Base-by-base conservation (phyloP, 345 rosid genomes). In the Arabidopsis suecica region DNA sequence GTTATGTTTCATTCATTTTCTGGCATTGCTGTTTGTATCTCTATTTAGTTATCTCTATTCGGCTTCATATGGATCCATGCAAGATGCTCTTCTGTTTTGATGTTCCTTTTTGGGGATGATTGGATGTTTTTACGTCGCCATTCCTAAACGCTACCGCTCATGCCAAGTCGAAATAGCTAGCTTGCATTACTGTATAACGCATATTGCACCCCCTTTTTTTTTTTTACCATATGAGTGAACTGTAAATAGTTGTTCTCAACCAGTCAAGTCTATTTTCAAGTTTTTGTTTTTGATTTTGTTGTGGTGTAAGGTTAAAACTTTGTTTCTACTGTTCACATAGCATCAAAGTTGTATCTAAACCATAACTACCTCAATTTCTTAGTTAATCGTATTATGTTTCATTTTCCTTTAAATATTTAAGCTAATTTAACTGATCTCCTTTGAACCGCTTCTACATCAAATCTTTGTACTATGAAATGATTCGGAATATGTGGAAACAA, bases 21-120 rank as follows among this genome's bases (percentile, higher is more conserved):
- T 44, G 34, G 34, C 22, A 70, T 22, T 33, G 7, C 57, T 30
- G 18, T 56, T 28, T 68, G 51, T 54, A 54, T 53, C 14, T 23
- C n/a, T 51, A 40, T 7, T 30, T 55, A 16, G 63, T 41, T 40
- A 40, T 69, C 13, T 69, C 45, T 57, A 36, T 70, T 13, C 25
- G 9, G 65, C 20, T 44, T 8, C 65, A 42, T 56, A 69, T 40
- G 63, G 40, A 18, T 6, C 25, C 20, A 8, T 7, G 42, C 36
- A 70, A 57, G 56, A 49, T 33, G 33, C 48, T 36, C 22, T 23
- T 22, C 34, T 57, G 22, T 18, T 28, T 57, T 12, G 23, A 12
- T 56, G 33, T 58, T 56, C 33, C 14, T 30, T 14, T 12, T 42
- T 23, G 20, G 44, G 34, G 22, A 32, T 11, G 4, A 9, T n/a